phyloP scores from a whole-genome alignment of 1,284 basidiomycete species.

The Apiotrichum porosum region DNA sequence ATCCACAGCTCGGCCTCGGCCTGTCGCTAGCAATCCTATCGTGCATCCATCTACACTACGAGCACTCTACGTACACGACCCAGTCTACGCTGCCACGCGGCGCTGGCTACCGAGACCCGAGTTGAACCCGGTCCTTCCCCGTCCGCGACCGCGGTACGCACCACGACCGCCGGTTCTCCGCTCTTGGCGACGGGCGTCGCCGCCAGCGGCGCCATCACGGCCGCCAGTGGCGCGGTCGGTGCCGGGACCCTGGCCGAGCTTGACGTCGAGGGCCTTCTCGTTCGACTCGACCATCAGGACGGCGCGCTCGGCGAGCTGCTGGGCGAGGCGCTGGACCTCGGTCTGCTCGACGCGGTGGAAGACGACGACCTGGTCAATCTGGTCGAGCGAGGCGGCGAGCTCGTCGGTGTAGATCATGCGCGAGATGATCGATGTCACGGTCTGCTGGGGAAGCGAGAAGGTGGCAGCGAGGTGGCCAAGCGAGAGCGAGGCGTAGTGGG shows the following conservation, averaged over 20 bases:
- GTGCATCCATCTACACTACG: too few relatives aligned
- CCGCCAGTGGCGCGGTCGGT: slow-evolving; percentile 51
- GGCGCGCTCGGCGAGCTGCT: slow-evolving; percentile 82
- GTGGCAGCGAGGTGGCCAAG: slow-evolving; percentile 79
- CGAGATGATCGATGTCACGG: slow-evolving; percentile 86
- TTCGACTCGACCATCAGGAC: slow-evolving; percentile 87
- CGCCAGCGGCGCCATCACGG: slow-evolving; percentile 30
- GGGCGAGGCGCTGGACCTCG: slow-evolving; percentile 82
- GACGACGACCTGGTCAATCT: slow-evolving; percentile 75
- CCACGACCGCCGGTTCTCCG: slow-evolving; percentile 38
- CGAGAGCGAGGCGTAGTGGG: slow-evolving; percentile 88
- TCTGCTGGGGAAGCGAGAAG: slow-evolving; percentile 73
- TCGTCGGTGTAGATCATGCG: slow-evolving; percentile 99
- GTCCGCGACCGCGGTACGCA: slow-evolving; percentile 26
- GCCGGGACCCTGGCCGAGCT: slow-evolving; percentile 70
- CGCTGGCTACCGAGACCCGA: slow-evolving; percentile 27
- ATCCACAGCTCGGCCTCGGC: too few relatives aligned
- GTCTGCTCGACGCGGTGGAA: slow-evolving; percentile 86
- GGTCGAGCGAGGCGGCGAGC: slow-evolving; percentile 86
- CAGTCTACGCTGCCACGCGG: slow-evolving; percentile 21
- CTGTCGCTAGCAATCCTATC: too few relatives aligned
- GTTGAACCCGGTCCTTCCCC: slow-evolving; percentile 39
- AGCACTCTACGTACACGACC: too few relatives aligned
- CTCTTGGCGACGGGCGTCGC: slow-evolving; percentile 36
- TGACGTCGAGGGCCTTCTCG: slow-evolving; percentile 87